Evolutionary conservation across 2,329 filamentous ascomycete genomes (phyloP), one percentile per base, ranked within the genome.

Genomic region (Cladosporium sp.): DNA sequence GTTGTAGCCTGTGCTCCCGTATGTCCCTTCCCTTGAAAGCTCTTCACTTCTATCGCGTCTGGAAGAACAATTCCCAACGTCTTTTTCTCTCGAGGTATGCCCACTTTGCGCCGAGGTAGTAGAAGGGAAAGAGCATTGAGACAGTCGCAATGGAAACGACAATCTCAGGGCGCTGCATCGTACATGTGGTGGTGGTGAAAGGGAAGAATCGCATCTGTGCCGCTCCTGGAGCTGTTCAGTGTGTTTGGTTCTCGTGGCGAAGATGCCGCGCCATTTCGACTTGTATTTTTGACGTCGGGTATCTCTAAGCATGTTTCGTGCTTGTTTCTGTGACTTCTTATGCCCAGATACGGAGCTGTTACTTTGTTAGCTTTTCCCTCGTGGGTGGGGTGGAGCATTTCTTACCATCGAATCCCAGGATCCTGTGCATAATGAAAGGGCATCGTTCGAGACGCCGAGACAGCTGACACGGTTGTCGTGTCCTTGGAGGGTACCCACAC

Each of bases 401-500:
- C 92, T 83, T 87, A 98, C 95, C 85, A 97, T 86, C 75, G 95
- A 97, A 83, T 99, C 95, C 95, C 95, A 99, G 72, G 95, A 99
- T 80, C 95, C 95, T 76, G 95, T 99, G 87, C 95, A 98, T 83
- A 99, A 85, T 84, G 94, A 98, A 83, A 98, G 97, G 69, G 94
- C 95, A 78, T 99, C 95, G 80, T 98, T 98, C 85, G 94, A 98
- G 74, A 99, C 95, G 72, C 95, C 95, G 77, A 99, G 84, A 81
- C 95, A 99, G 87, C 94, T 98, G 78, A 99, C 95, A 72, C 95
- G 91, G 84, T 99, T 99, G 82, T 98, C 94, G 80, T 99, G 95
- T 74, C 95, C 95, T 75, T 96, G 94, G 67, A 99, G 86, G 65
- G 93, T 97, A 77, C 95, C 95, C 70, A 99, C 93, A 82, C 97